Percentiles rank a stretch among this genome's conserved stretches.
Evolutionary conservation across 805 yeast genomes (phyloP).

Genomic region (Candida gorgasii): DNA sequence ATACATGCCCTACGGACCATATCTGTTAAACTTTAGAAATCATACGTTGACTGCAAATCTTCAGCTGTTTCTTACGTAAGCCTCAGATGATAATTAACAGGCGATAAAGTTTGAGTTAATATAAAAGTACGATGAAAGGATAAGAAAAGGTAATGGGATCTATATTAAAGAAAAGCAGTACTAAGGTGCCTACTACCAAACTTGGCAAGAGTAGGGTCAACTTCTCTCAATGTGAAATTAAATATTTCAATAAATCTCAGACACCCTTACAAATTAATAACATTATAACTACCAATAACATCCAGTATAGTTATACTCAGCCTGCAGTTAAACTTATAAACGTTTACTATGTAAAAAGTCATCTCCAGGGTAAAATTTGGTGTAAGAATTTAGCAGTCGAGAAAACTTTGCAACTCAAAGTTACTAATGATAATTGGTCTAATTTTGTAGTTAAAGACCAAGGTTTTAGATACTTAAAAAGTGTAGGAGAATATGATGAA

Average conservation of each 20-base stretch:
- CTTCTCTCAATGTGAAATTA: neutral
- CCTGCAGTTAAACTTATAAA: constrained; percentile 30
- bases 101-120: neutral
- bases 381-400: constrained; percentile 35
- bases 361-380: constrained; percentile 12
- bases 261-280: neutral
- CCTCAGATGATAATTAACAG: constrained; percentile 6
- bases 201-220: neutral
- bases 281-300: neutral
- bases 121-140: neutral
- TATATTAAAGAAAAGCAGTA: neutral
- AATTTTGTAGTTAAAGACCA: constrained; percentile 29
- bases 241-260: neutral
- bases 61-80: constrained; percentile 3
- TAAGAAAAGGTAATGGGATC: neutral
- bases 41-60: neutral
- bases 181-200: neutral
- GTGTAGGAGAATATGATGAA: constrained; percentile 36
- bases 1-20: neutral
- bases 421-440: constrained; percentile 52
- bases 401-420: constrained; percentile 40
- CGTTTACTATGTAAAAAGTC: constrained; percentile 12
- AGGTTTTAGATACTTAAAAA: constrained; percentile 13
- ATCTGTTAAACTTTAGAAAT: neutral
- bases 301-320: constrained; percentile 1